Percentiles rank a stretch among this genome's conserved stretches.
phyloP scores from a whole-genome alignment of 2,329 filamentous ascomycete genomes.

The Aspergillus neotritici region DNA sequence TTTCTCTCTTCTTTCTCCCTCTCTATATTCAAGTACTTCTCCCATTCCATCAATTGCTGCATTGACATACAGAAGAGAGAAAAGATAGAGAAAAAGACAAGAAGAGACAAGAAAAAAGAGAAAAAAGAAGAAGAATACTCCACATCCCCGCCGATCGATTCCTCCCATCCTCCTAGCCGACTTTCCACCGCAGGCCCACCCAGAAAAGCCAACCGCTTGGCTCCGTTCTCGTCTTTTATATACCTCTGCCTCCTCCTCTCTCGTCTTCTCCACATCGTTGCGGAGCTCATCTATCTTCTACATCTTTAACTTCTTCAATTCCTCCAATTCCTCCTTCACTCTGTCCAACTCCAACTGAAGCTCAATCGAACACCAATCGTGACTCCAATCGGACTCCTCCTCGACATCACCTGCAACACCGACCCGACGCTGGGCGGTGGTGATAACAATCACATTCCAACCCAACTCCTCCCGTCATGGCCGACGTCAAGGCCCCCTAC shows the following conservation, averaged over 20 bases:
- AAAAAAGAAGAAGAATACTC: neutral
- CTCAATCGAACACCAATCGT: no score
- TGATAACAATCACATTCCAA: no score
- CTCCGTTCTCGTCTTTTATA: conserved; percentile 15
- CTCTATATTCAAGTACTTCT: neutral
- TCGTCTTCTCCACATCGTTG: conserved; percentile 22
- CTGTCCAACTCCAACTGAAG: no score
- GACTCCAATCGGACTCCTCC: no score
- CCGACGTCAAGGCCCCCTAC: conserved; percentile 25
- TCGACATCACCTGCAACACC: no score
- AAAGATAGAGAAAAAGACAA: neutral
- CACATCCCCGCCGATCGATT: neutral
- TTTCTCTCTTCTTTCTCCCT: conserved; percentile 1
- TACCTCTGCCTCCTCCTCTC: conserved; percentile 11
- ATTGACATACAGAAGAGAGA: neutral
- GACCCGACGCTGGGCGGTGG: no score
- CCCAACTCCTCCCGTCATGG: no score
- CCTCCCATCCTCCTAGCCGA: conserved; percentile 1
- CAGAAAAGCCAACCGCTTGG: conserved; percentile 1
- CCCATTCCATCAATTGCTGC: neutral
- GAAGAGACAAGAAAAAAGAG: neutral
- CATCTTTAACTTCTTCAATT: conserved; percentile 4
- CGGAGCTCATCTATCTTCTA: conserved; percentile 13
- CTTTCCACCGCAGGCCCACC: conserved; percentile 10
- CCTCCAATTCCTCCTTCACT: neutral